Evolutionary conservation across 164 flowering plant genomes (phyloP).

Genomic region (Buxus sempervirens): DNA sequence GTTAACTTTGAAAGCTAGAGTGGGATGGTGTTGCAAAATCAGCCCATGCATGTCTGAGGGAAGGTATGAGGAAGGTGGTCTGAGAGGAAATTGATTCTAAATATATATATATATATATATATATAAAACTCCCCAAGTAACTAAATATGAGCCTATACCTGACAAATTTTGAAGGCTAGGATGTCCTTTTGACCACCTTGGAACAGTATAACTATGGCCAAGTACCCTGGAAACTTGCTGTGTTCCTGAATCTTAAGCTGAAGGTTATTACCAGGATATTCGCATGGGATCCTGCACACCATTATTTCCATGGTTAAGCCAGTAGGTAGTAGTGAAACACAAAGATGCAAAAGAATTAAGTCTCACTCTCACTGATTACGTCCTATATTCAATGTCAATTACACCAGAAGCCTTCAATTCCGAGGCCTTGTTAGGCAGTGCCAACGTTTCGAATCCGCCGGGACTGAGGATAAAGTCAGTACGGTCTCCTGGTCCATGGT

Average conservation of each 20-base stretch:
- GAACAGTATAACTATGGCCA: constrained; percentile 62
- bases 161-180: constrained; percentile 56
- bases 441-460: constrained; percentile 52
- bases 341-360: background rate
- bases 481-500: constrained; percentile 71
- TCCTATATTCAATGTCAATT: constrained; percentile 61
- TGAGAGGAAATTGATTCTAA: too few relatives aligned
- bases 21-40: too few relatives aligned
- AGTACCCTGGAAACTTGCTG: constrained; percentile 59
- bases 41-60: too few relatives aligned
- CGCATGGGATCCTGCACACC: constrained; percentile 50
- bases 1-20: too few relatives aligned
- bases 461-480: constrained; percentile 81
- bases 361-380: constrained; percentile 12
- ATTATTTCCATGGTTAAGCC: background rate
- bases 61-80: too few relatives aligned
- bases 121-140: too few relatives aligned
- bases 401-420: constrained; percentile 61
- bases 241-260: constrained; percentile 59
- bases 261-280: constrained; percentile 42
- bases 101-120: too few relatives aligned
- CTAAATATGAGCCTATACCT: constrained; percentile 33
- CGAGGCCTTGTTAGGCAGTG: too few relatives aligned
- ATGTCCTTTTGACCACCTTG: constrained; percentile 54
- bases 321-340: background rate